A percentile compares a stretch with the other conserved stretches of the same genome.
phyloP scores from a whole-genome alignment of 768 basidiomycete species.

The Kwoniella dejecticola region DNA sequence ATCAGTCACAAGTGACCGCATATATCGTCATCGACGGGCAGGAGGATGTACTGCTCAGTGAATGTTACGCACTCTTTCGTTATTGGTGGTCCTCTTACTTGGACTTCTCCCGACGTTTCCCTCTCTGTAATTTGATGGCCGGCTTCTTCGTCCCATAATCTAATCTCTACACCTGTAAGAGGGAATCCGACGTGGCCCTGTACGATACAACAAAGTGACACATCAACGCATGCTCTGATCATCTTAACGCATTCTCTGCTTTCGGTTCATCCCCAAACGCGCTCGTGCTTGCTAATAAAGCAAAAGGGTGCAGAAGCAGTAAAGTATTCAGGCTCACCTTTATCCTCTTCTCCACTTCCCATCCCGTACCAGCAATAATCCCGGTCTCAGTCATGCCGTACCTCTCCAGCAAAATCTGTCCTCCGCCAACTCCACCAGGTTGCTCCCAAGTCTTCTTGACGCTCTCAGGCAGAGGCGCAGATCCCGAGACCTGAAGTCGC shows the following conservation, averaged over 20 bases:
- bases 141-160: slow-evolving; percentile 36
- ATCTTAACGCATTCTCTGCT: no score
- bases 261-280: no score
- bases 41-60: no score
- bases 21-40: no score
- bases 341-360: slow-evolving; percentile 29
- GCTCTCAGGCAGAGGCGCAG: slow-evolving; percentile 47
- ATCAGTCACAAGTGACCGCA: slow-evolving; percentile 41
- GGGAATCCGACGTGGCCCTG: slow-evolving; percentile 51
- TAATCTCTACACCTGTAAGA: slow-evolving; percentile 38
- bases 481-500: slow-evolving; percentile 46
- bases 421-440: slow-evolving; percentile 39
- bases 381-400: slow-evolving; percentile 54
- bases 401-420: slow-evolving; percentile 43
- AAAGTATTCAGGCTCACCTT: slow-evolving; percentile 23
- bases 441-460: slow-evolving; percentile 46
- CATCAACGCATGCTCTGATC: no score
- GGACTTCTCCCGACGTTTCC: slow-evolving; percentile 43
- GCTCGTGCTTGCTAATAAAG: no score
- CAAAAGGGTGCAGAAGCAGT: background rate
- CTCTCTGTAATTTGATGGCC: slow-evolving; percentile 30
- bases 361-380: slow-evolving; percentile 38
- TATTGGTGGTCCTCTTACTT: slow-evolving; percentile 42
- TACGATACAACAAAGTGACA: no score
- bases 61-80: slow-evolving; percentile 38